Percentiles rank a stretch among this genome's conserved stretches.
Conservation (phyloP, 2,329 filamentous ascomycete species). For the Stachybotrys elegans region DNA sequence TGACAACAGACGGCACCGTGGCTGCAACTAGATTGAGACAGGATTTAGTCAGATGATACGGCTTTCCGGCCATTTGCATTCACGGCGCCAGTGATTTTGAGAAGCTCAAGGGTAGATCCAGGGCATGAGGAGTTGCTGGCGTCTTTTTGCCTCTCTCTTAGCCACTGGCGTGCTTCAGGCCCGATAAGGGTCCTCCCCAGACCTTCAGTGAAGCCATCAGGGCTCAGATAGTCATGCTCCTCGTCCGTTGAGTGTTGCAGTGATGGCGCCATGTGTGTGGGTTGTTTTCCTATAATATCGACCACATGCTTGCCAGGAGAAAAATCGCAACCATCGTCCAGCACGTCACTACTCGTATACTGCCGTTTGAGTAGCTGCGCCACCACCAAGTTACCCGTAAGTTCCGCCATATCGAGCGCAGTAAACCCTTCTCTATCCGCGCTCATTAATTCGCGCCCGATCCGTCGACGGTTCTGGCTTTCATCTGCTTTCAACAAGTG, state of each 20-base stretch:
- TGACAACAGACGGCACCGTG: background rate
- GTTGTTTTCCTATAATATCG: background rate
- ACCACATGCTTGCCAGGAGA: background rate
- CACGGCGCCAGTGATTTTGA: background rate
- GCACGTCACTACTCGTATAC: background rate
- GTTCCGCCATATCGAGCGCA: background rate
- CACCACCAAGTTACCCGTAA: conserved; percentile 2
- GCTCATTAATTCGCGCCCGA: background rate
- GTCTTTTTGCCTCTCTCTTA: background rate
- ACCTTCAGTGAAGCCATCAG: background rate
- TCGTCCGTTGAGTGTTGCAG: background rate
- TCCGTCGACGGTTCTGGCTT: background rate
- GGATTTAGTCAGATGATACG: background rate
- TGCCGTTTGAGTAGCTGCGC: conserved; percentile 1
- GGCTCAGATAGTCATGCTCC: conserved; percentile 3
- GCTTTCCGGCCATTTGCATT: background rate
- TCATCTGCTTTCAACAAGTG: conserved; percentile 1
- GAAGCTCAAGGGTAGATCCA: background rate
- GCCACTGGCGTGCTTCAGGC: conserved; percentile 2
- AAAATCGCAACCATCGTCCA: background rate
- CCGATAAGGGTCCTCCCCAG: conserved; percentile 1
- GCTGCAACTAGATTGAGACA: background rate
- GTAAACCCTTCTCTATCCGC: conserved; percentile 4
- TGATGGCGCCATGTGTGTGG: background rate
- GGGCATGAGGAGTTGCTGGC: background rate